Evolutionary conservation across 768 basidiomycete species (phyloP).

Genomic region (Boletus pseudopeckii): DNA sequence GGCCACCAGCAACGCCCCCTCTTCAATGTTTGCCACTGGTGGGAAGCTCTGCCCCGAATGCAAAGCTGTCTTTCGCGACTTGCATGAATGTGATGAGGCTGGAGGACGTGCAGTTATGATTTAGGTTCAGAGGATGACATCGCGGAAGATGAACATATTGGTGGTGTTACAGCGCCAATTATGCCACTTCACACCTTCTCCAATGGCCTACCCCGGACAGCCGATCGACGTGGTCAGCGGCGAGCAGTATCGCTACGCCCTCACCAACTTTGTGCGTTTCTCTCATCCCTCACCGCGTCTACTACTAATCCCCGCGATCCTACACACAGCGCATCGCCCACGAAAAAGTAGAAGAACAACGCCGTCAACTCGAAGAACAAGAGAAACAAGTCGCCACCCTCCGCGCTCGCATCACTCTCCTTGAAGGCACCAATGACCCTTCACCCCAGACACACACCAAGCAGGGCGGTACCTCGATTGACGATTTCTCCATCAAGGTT

Average conservation of each 20-base stretch:
- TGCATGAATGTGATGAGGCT: no score
- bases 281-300: neutral
- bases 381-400: conserved; percentile 77
- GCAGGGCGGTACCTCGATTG: conserved; percentile 63
- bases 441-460: conserved; percentile 27
- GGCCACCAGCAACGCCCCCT: no score
- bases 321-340: conserved; percentile 65
- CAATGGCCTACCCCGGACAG: conserved; percentile 18
- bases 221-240: conserved; percentile 37
- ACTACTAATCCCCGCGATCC: neutral
- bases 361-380: conserved; percentile 75
- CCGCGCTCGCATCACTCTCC: conserved; percentile 62
- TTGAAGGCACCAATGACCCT: conserved; percentile 62
- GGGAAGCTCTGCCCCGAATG: no score
- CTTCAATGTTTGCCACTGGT: no score
- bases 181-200: neutral
- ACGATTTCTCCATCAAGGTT: conserved; percentile 88
- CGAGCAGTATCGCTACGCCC: conserved; percentile 79
- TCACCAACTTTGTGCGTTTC: conserved; percentile 71
- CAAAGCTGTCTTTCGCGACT: no score
- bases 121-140: no score
- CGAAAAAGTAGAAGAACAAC: conserved; percentile 83
- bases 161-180: neutral
- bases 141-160: no score
- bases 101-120: no score